Conservation (phyloP, 345 rosid genomes). For the Eucalyptus grandis region DNA sequence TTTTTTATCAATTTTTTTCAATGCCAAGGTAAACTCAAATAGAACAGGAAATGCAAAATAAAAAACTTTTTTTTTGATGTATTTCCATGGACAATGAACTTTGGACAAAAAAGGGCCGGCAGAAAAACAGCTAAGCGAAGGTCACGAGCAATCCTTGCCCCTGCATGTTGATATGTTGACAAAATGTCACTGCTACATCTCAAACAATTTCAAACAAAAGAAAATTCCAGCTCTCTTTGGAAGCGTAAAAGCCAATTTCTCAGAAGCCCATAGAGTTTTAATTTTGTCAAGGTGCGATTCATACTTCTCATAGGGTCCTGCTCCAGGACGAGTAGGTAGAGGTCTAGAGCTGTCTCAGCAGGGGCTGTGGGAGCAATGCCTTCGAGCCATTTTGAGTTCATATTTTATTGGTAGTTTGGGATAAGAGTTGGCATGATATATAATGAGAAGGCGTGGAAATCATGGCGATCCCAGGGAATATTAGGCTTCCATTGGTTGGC, state of each 20-base stretch:
- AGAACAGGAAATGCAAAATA: not conserved
- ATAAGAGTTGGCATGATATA: too few species aligned
- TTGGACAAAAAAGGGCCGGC: constrained; percentile 91
- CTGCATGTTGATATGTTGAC: constrained; percentile 12
- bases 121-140: constrained; percentile 88
- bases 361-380: too few species aligned
- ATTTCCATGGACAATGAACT: constrained; percentile 88
- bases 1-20: not conserved
- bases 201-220: not conserved
- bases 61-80: constrained; percentile 44
- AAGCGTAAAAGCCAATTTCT: not conserved
- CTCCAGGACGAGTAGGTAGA: too few species aligned
- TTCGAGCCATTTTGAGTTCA: too few species aligned
- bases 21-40: not conserved
- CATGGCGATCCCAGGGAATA: too few species aligned
- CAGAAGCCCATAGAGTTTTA: not conserved
- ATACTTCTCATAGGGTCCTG: too few species aligned
- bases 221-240: not conserved
- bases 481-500: constrained; percentile 2
- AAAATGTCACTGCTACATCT: not conserved
- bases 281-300: too few species aligned
- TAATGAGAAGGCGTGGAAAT: too few species aligned
- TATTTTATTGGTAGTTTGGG: too few species aligned
- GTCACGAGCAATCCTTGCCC: constrained; percentile 72
- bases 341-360: too few species aligned